A percentile compares a stretch with the other conserved stretches of the same genome.
phyloP scores from a whole-genome alignment of 2,329 filamentous ascomycete genomes.

The Rutstroemia sydowiana region DNA sequence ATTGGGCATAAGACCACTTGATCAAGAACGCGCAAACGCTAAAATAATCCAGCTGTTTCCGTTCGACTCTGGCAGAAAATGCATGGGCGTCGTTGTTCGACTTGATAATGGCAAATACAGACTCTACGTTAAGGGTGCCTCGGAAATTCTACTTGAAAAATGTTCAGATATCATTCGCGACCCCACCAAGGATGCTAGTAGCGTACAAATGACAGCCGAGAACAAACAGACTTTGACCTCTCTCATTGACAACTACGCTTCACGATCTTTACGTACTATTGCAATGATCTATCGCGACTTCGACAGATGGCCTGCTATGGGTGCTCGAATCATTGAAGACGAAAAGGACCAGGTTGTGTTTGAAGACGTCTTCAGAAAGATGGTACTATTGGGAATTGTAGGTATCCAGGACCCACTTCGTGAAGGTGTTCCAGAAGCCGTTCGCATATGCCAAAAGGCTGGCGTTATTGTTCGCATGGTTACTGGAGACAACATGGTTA shows the following conservation, averaged over 20 bases:
- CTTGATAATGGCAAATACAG: conserved; percentile 36
- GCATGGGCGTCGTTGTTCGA: conserved; percentile 59
- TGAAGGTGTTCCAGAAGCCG: conserved; percentile 59
- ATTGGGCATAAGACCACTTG: conserved; percentile 55
- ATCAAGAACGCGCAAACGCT: conserved; percentile 54
- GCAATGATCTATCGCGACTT: conserved; percentile 69
- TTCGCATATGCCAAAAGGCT: conserved; percentile 58
- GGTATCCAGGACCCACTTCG: conserved; percentile 71
- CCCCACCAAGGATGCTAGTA: conserved; percentile 47
- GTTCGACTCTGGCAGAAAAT: conserved; percentile 46
- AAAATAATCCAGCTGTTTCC: conserved; percentile 46
- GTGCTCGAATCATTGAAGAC: conserved; percentile 49
- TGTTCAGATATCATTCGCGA: conserved; percentile 48
- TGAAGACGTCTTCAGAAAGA: conserved; percentile 60
- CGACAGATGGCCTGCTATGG: conserved; percentile 56
- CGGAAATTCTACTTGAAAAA: conserved; percentile 41
- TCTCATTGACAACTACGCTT: conserved; percentile 55
- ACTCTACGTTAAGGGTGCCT: conserved; percentile 46
- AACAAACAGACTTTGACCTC: conserved; percentile 47
- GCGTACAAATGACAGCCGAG: conserved; percentile 45
- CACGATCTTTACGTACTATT: conserved; percentile 66
- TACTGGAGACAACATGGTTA: conserved; percentile 65
- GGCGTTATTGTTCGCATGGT: conserved; percentile 70
- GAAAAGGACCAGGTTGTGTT: conserved; percentile 57
- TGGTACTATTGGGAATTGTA: conserved; percentile 66